phyloP scores from a whole-genome alignment of 192 early-diverging fungal species.

The Linnemannia zychae region DNA sequence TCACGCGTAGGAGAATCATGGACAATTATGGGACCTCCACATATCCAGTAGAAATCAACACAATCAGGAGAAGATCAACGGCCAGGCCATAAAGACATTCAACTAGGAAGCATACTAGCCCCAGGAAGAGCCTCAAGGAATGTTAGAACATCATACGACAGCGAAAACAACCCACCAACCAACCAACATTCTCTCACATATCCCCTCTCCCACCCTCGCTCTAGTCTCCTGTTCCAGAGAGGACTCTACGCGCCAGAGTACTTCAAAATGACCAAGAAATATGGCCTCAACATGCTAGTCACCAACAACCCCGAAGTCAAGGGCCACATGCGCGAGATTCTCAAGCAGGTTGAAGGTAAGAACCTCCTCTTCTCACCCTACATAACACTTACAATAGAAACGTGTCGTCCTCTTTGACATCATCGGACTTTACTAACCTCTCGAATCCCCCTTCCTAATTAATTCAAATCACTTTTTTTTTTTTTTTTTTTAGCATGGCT shows the following conservation, averaged over 20 bases:
- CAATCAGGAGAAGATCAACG: too few species aligned
- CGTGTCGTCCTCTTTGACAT: not conserved
- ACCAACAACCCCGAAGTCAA: slow-evolving; percentile 79
- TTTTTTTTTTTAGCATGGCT: slow-evolving; percentile 79
- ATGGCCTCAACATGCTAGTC: slow-evolving; percentile 88
- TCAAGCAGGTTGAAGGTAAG: slow-evolving; percentile 85
- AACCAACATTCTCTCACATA: too few species aligned
- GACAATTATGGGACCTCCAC: too few species aligned
- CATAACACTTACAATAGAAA: not conserved
- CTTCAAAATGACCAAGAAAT: slow-evolving; percentile 89
- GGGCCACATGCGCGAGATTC: slow-evolving; percentile 81
- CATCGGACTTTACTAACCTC: not conserved
- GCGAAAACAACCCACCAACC: too few species aligned
- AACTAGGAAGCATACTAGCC: too few species aligned
- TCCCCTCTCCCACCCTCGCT: too few species aligned
- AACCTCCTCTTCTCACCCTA: not conserved
- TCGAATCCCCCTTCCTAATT: too few species aligned
- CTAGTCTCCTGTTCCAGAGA: slow-evolving; percentile 91
- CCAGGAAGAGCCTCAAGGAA: too few species aligned
- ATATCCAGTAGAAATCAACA: too few species aligned
- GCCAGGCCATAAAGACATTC: too few species aligned
- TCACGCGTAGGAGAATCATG: too few species aligned
- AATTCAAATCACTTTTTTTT: not conserved
- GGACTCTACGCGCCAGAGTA: slow-evolving; percentile 95
- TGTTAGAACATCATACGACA: too few species aligned